Percentiles rank a stretch among this genome's conserved stretches.
These are phyloP conservation scores for Phytopythium cucurbitacearum DNA, from an alignment of 352 stramenopile species.

Conservation along the genomic window DNA sequence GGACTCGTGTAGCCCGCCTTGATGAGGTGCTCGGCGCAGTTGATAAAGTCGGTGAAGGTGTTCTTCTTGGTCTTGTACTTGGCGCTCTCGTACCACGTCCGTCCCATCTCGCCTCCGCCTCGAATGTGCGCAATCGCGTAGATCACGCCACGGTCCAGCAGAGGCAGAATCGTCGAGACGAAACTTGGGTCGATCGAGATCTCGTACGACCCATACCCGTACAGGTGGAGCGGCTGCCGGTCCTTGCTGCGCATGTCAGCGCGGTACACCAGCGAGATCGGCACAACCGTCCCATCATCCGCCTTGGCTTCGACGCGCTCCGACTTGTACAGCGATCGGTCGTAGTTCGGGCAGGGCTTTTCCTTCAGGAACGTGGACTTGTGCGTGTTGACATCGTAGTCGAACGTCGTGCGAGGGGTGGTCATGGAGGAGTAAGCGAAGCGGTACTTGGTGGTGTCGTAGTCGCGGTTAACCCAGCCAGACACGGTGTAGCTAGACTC, in stretches of 20 bases:
- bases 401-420: slow-evolving; percentile 84
- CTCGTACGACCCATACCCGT: slow-evolving; percentile 96
- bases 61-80: slow-evolving; percentile 98
- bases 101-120: slow-evolving; percentile 96
- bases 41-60: slow-evolving; percentile 97
- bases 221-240: slow-evolving; percentile 84
- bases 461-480: slow-evolving; percentile 80
- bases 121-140: slow-evolving; percentile 97
- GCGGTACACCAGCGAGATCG: slow-evolving; percentile 82
- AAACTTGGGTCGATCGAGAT: slow-evolving; percentile 93
- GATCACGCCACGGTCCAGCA: slow-evolving; percentile 95
- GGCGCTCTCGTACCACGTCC: slow-evolving; percentile 94
- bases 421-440: slow-evolving; percentile 93
- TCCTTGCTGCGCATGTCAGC: slow-evolving; percentile 52
- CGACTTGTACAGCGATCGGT: slow-evolving; percentile 89
- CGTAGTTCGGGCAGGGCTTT: slow-evolving; percentile 90
- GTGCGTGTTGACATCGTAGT: slow-evolving; percentile 73
- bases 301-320: slow-evolving; percentile 87
- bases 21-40: slow-evolving; percentile 90
- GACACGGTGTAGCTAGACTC: slow-evolving; percentile 89
- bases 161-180: slow-evolving; percentile 80
- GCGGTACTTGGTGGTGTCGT: slow-evolving; percentile 85
- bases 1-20: slow-evolving; percentile 57
- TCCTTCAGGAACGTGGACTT: slow-evolving; percentile 88
- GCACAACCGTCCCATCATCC: slow-evolving; percentile 81